Evolutionary conservation across 1,284 basidiomycete genomes (phyloP).

Genomic region (Leucoagaricus sp.): DNA sequence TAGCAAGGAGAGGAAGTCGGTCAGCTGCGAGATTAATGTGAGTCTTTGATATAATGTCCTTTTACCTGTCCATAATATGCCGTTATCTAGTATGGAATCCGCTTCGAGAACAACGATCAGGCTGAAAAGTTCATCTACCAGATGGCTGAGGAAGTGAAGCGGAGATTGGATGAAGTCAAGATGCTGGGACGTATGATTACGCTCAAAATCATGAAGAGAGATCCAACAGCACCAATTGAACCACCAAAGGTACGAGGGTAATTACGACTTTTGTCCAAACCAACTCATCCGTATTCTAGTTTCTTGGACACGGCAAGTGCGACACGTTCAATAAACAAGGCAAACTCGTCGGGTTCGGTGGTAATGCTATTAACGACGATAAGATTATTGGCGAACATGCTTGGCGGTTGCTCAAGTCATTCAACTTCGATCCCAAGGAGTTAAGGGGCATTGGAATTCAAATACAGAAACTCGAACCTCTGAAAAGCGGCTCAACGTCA

Average conservation of each 20-base stretch:
- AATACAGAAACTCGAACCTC: slow-evolving; percentile 83
- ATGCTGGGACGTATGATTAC: slow-evolving; percentile 77
- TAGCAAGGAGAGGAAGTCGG: slow-evolving; percentile 83
- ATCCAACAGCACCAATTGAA: slow-evolving; percentile 86
- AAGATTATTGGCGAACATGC: slow-evolving; percentile 77
- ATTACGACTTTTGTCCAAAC: neutral
- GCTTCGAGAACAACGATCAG: slow-evolving; percentile 83
- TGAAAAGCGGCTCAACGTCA: slow-evolving; percentile 18
- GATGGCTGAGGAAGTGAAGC: slow-evolving; percentile 77
- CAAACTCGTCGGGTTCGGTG: slow-evolving; percentile 56
- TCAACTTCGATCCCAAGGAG: slow-evolving; percentile 82
- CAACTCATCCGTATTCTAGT: slow-evolving; percentile 46
- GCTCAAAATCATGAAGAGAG: slow-evolving; percentile 88
- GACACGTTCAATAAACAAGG: slow-evolving; percentile 80
- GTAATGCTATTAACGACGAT: slow-evolving; percentile 74
- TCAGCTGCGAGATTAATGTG: slow-evolving; percentile 91
- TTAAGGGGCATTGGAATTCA: slow-evolving; percentile 93
- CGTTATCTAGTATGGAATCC: slow-evolving; percentile 82
- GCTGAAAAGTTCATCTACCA: slow-evolving; percentile 78
- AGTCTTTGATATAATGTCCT: slow-evolving; percentile 32
- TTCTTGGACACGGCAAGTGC: slow-evolving; percentile 91
- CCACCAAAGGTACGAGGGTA: slow-evolving; percentile 84
- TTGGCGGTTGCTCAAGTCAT: slow-evolving; percentile 72
- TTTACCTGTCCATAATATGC: slow-evolving; percentile 6
- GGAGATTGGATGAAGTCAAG: slow-evolving; percentile 64